Conservation (phyloP, 75 land plant genomes). For the Picea sitchensis region DNA sequence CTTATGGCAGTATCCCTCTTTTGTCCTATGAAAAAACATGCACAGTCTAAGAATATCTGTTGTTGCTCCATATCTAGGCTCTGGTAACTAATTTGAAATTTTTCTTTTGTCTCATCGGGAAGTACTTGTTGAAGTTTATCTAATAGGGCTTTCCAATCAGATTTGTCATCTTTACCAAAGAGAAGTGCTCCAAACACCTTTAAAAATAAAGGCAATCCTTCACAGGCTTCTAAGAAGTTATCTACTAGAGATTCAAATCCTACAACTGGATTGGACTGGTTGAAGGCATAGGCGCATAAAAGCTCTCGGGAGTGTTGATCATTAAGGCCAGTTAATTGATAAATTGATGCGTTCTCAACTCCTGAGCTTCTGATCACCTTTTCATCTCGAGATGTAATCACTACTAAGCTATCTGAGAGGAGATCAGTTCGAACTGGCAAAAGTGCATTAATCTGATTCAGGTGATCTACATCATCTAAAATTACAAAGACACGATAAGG, state of each 20-base stretch:
- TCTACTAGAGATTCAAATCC: neutral
- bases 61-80: neutral
- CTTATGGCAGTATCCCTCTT: neutral
- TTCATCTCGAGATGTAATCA: neutral
- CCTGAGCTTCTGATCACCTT: neutral
- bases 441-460: neutral
- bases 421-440: neutral
- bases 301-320: neutral
- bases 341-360: neutral
- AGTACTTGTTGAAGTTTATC: neutral
- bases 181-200: neutral
- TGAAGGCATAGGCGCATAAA: neutral
- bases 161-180: no score
- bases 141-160: neutral
- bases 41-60: neutral
- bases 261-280: neutral
- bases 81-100: neutral
- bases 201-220: neutral
- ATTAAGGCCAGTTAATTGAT: neutral
- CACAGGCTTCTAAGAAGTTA: neutral
- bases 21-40: neutral
- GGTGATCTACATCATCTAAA: neutral
- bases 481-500: neutral
- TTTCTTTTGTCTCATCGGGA: neutral
- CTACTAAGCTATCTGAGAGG: neutral